These are phyloP conservation scores for Cercospora brassicicola DNA, from an alignment of 2,329 filamentous ascomycete genomes.

Conservation along the genomic window DNA sequence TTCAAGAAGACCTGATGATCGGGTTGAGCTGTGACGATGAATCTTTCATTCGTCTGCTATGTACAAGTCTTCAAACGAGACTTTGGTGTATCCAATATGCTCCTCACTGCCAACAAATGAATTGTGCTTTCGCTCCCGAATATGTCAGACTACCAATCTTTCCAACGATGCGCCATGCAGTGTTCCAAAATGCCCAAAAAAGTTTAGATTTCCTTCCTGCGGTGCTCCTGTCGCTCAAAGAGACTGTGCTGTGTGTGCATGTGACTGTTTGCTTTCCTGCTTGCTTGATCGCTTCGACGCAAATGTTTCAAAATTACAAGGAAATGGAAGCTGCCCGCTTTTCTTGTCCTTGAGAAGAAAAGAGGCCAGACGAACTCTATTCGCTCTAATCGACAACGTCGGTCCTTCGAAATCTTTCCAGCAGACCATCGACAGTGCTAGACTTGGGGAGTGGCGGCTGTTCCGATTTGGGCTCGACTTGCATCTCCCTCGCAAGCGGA, in stretches of 20 bases:
- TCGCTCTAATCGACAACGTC: conserved; percentile 24
- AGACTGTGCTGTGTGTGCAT: conserved; percentile 7
- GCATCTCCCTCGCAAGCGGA: conserved; percentile 12
- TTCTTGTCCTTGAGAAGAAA: neutral
- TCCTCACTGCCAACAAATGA: neutral
- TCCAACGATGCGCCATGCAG: neutral
- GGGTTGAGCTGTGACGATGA: neutral
- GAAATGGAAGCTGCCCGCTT: neutral
- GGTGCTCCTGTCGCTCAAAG: neutral
- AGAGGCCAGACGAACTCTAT: neutral
- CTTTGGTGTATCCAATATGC: neutral
- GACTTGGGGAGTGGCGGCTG: neutral
- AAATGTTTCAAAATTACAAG: neutral
- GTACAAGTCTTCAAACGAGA: neutral
- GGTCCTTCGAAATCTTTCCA: conserved; percentile 21
- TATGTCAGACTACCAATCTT: neutral
- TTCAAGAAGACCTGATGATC: neutral
- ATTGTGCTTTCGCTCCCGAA: neutral
- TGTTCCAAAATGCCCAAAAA: neutral
- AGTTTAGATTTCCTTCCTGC: neutral
- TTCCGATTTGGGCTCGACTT: neutral
- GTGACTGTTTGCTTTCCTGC: neutral
- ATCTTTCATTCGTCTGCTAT: neutral
- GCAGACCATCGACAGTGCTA: conserved; percentile 18
- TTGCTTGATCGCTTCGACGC: neutral